Conservation (phyloP, 495 filamentous ascomycete genomes). For the Alectoria sarmentosa region DNA sequence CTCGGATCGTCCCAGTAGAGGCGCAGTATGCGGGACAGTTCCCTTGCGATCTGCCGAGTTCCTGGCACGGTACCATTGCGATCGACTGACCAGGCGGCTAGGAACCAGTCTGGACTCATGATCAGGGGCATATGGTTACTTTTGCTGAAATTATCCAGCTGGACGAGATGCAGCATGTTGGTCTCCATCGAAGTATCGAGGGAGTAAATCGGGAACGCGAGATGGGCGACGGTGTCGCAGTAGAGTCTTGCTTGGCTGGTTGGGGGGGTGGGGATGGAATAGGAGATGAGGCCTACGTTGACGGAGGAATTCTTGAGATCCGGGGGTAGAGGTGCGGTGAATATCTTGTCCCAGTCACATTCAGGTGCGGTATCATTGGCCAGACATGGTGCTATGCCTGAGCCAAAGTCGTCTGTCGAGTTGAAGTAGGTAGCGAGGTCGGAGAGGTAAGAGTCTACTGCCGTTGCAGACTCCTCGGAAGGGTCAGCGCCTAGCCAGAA, state of each 20-base stretch:
- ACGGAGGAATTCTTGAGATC: no score
- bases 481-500: no score
- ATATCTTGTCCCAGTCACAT: no score
- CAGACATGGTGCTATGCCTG: no score
- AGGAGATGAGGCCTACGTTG: no score
- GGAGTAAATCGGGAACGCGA: slow-evolving; percentile 23
- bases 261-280: no score
- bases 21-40: slow-evolving; percentile 5
- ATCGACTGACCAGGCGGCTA: slow-evolving; percentile 27
- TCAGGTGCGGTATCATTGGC: no score
- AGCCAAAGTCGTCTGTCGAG: no score
- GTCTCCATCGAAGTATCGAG: slow-evolving; percentile 20
- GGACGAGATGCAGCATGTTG: slow-evolving; percentile 20
- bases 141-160: slow-evolving; percentile 5
- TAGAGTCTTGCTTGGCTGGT: slow-evolving; percentile 12
- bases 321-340: no score
- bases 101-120: slow-evolving; percentile 25
- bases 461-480: no score
- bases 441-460: no score
- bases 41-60: slow-evolving; percentile 15
- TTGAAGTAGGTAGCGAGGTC: no score
- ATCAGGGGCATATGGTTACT: neutral
- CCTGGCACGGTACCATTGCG: slow-evolving; percentile 11
- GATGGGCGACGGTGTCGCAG: slow-evolving; percentile 17
- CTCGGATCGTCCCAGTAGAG: neutral